Evolutionary conservation across 2,329 filamentous ascomycete species (phyloP).

Genomic region (Aspergillus costaricaensis): DNA sequence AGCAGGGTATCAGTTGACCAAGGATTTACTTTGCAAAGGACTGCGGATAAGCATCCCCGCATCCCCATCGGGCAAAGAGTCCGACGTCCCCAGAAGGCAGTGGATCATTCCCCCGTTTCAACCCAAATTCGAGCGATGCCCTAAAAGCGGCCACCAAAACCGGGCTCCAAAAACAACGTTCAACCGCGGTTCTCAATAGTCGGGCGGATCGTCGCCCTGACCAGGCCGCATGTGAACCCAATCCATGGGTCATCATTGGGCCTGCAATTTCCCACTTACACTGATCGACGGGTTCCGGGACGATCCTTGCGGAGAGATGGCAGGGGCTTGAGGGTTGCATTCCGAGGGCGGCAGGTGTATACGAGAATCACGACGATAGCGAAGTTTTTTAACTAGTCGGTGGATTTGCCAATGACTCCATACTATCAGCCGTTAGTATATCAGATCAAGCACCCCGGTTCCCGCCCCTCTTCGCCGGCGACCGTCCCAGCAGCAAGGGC

Average conservation of each 20-base stretch:
- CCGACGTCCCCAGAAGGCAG: not conserved
- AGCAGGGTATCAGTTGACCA: not conserved
- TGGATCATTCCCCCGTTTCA: constrained; percentile 8
- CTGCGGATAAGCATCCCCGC: not conserved
- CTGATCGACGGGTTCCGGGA: constrained; percentile 13
- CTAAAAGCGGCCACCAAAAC: constrained; percentile 2
- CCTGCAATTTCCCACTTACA: not conserved
- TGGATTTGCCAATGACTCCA: not conserved
- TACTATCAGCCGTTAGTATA: not conserved
- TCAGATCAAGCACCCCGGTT: not conserved
- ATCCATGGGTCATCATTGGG: constrained; percentile 9
- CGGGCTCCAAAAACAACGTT: not conserved
- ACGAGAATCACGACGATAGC: not conserved
- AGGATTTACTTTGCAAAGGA: not conserved
- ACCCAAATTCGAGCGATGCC: constrained; percentile 7
- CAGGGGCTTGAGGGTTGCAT: not conserved
- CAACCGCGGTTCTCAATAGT: constrained; percentile 23
- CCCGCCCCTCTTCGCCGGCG: not conserved
- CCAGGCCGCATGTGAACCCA: constrained; percentile 18
- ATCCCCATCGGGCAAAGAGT: not conserved
- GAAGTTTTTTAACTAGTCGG: not conserved
- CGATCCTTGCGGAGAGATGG: constrained; percentile 15
- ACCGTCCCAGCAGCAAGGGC: not conserved
- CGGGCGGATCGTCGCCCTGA: constrained; percentile 17
- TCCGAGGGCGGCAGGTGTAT: not conserved